Evolutionary conservation across 83 land plant species (phyloP).

Genomic region (Diphasiastrum complanatum): DNA sequence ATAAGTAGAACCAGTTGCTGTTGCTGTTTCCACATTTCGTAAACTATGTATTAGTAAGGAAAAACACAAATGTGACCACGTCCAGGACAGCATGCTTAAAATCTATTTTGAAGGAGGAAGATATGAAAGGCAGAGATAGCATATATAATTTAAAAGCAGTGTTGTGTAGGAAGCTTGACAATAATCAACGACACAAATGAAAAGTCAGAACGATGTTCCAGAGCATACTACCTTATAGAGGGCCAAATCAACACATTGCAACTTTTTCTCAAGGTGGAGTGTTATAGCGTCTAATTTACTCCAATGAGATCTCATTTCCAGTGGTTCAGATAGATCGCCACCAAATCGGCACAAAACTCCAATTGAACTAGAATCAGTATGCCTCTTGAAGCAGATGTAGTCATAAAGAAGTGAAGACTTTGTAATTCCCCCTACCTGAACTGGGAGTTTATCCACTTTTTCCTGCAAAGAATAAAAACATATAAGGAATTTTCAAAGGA

Average conservation of each 20-base stretch:
- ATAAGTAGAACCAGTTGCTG: slow-evolving; percentile 29
- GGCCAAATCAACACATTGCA: slow-evolving; percentile 33
- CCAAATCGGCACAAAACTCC: slow-evolving; percentile 16
- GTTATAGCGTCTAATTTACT: slow-evolving; percentile 19
- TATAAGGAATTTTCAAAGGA: no score
- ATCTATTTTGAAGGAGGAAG: no score
- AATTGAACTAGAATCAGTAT: slow-evolving; percentile 2
- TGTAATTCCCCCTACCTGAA: neutral
- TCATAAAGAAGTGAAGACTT: slow-evolving; percentile 2
- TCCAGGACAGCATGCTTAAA: no score
- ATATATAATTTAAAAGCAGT: no score
- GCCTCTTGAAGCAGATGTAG: slow-evolving; percentile 15
- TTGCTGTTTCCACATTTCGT: slow-evolving; percentile 19
- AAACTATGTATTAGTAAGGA: neutral
- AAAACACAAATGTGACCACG: neutral
- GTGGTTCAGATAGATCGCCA: slow-evolving; percentile 14
- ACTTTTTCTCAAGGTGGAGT: slow-evolving; percentile 14
- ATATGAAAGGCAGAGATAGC: no score
- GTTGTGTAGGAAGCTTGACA: no score
- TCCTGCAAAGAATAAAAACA: no score
- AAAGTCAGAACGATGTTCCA: neutral
- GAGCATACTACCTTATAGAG: slow-evolving; percentile 34
- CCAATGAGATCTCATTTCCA: neutral
- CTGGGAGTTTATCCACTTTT: neutral
- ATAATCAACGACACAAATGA: neutral